These are phyloP conservation scores for Zoysia japonica DNA, from an alignment of 176 grass and related monocot genomes.

Conservation along the genomic window DNA sequence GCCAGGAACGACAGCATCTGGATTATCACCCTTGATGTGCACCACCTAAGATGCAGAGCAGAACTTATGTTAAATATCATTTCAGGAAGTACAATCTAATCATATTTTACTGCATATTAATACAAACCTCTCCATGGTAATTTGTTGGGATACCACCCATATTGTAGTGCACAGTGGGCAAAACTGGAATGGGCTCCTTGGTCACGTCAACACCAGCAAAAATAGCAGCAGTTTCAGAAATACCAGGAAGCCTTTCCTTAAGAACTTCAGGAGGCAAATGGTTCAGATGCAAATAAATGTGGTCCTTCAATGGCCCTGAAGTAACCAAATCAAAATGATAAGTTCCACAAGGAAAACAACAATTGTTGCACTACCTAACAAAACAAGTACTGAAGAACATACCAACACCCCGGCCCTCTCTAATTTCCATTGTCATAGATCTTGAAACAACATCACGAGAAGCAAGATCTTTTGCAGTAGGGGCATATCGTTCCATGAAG, in stretches of 20 bases:
- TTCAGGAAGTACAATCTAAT: not conserved
- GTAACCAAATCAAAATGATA: conserved; percentile 35
- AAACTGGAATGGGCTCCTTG: conserved; percentile 96
- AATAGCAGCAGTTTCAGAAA: conserved; percentile 97
- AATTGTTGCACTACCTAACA: conserved; percentile 1
- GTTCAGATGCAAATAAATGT: conserved; percentile 85
- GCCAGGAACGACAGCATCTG: conserved; percentile 64
- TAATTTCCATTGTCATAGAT: conserved; percentile 89
- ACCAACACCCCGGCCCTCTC: conserved; percentile 87
- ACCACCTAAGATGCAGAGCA: conserved; percentile 57
- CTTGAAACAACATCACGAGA: conserved; percentile 87
- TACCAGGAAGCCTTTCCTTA: conserved; percentile 93
- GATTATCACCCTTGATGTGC: conserved; percentile 59
- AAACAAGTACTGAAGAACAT: conserved; percentile 1
- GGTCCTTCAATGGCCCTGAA: conserved; percentile 83
- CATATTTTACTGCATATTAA: conserved; percentile 12
- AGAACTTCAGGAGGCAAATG: conserved; percentile 82
- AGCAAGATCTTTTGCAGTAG: conserved; percentile 79
- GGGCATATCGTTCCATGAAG: conserved; percentile 88
- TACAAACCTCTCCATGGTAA: conserved; percentile 80
- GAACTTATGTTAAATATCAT: conserved; percentile 25
- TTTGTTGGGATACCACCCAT: conserved; percentile 99
- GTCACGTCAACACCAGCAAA: conserved; percentile 94
- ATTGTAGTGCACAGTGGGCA: conserved; percentile 96
- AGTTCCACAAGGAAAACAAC: not conserved